Conservation (phyloP, 2,329 filamentous ascomycete genomes). For the Claviceps sp. region DNA sequence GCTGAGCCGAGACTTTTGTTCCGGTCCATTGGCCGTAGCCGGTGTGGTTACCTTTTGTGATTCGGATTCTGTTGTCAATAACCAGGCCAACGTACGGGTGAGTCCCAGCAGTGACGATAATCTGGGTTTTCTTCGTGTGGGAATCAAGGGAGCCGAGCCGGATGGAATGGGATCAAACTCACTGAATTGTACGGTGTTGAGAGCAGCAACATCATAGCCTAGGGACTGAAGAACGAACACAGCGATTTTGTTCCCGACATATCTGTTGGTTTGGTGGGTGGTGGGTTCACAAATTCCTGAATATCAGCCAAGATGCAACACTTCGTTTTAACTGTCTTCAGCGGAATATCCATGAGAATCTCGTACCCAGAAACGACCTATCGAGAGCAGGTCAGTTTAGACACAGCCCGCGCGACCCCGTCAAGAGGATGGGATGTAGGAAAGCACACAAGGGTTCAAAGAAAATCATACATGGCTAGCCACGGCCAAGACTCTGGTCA, state of each 20-base stretch:
- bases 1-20: conserved; percentile 63
- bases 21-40: conserved; percentile 85
- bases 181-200: conserved; percentile 99
- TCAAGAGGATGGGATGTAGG: background rate
- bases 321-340: background rate
- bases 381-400: background rate
- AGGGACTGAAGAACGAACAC: conserved; percentile 88
- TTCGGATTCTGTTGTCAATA: no score
- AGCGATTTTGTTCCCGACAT: conserved; percentile 96
- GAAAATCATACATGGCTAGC: conserved; percentile 74
- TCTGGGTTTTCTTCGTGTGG: no score
- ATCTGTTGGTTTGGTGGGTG: conserved; percentile 36
- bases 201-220: conserved; percentile 82
- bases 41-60: conserved; percentile 70
- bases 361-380: conserved; percentile 32
- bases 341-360: no score
- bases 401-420: background rate
- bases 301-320: no score
- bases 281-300: no score
- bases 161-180: conserved; percentile 20
- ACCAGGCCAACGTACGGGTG: no score
- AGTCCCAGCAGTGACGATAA: no score
- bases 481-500: conserved; percentile 65
- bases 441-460: background rate
- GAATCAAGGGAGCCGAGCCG: no score